Conservation (phyloP, 2,329 filamentous ascomycete genomes). For the Purpureocillium takamizusanense region DNA sequence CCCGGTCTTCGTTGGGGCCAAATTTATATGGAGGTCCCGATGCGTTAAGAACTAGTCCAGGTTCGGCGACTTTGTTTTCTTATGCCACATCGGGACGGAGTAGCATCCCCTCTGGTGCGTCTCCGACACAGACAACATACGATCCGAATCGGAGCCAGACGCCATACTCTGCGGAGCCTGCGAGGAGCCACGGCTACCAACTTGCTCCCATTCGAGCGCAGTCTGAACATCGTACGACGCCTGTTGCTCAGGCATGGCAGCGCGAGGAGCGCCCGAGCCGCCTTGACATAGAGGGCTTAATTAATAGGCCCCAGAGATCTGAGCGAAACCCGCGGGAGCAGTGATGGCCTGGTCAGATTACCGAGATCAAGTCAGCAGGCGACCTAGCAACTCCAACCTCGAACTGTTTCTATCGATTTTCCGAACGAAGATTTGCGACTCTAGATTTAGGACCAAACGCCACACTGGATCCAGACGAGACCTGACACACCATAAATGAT, state of each 20-base stretch:
- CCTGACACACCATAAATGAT: no score
- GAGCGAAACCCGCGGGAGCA: conserved; percentile 9
- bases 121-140: conserved; percentile 34
- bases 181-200: conserved; percentile 29
- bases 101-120: conserved; percentile 33
- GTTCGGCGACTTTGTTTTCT: conserved; percentile 6
- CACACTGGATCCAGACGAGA: no score
- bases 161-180: conserved; percentile 20
- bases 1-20: neutral
- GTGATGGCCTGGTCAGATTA: no score
- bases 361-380: no score
- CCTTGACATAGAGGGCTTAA: conserved; percentile 52
- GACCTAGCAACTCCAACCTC: no score
- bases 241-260: conserved; percentile 20
- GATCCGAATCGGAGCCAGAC: conserved; percentile 43
- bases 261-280: conserved; percentile 43
- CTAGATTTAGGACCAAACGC: no score
- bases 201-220: conserved; percentile 39
- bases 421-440: no score
- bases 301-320: conserved; percentile 44
- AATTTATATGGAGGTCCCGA: neutral
- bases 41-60: conserved; percentile 19
- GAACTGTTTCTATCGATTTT: no score
- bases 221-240: conserved; percentile 15
- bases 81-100: conserved; percentile 37